Percentiles rank a stretch among this genome's conserved stretches.
phyloP scores from a whole-genome alignment of 1,284 basidiomycete genomes.

The Apiotrichum domesticum region DNA sequence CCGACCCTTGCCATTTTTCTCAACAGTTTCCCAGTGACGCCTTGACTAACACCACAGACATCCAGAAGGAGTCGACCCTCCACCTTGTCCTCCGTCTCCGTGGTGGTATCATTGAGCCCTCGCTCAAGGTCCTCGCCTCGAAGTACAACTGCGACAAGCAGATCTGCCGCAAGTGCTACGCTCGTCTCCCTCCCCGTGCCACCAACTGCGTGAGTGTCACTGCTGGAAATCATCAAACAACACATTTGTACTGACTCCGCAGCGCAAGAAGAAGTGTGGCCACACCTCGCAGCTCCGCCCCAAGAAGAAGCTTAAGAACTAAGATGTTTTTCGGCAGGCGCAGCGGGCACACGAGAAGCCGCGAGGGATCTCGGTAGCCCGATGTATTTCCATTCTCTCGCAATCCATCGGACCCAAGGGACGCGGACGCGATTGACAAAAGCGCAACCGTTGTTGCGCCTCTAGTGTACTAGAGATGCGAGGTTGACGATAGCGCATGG shows the following conservation, averaged over 20 bases:
- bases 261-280: slow-evolving; percentile 59
- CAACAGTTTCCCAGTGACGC: no score
- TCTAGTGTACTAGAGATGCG: slow-evolving; percentile 5
- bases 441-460: slow-evolving; percentile 2
- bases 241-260: background rate
- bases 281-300: slow-evolving; percentile 94
- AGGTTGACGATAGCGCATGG: slow-evolving; percentile 3
- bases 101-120: slow-evolving; percentile 98
- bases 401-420: background rate
- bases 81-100: slow-evolving; percentile 96
- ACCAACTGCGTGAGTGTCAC: slow-evolving; percentile 90
- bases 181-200: slow-evolving; percentile 95
- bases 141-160: slow-evolving; percentile 98
- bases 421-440: slow-evolving; percentile 1
- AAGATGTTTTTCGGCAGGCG: slow-evolving; percentile 14
- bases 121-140: slow-evolving; percentile 89
- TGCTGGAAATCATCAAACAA: no score
- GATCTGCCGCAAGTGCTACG: slow-evolving; percentile 99
- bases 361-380: slow-evolving; percentile 22
- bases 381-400: slow-evolving; percentile 27
- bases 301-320: slow-evolving; percentile 81
- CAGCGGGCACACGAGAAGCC: slow-evolving; percentile 9
- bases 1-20: no score
- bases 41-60: slow-evolving; percentile 51
- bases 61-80: slow-evolving; percentile 98